Conservation (phyloP, 2,329 filamentous ascomycete species). For the Elsinoe batatas region DNA sequence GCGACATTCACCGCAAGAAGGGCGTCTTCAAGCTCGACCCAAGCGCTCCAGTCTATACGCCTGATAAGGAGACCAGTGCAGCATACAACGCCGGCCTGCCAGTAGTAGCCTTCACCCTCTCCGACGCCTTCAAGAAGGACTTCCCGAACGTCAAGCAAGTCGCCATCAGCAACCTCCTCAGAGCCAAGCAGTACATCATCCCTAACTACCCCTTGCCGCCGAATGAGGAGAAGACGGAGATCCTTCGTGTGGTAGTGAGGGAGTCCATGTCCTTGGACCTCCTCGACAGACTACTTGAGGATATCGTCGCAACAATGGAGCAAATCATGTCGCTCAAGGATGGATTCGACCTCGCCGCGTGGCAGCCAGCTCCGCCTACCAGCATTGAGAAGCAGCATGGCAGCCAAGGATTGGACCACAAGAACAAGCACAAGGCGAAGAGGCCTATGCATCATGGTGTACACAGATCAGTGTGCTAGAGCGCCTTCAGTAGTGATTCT, state of each 20-base stretch:
- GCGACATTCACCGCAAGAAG: constrained; percentile 51
- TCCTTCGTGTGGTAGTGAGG: constrained; percentile 56
- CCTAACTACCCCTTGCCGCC: constrained; percentile 61
- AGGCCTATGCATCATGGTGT: constrained; percentile 39
- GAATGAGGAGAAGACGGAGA: constrained; percentile 51
- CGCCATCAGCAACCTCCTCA: constrained; percentile 50
- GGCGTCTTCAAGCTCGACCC: constrained; percentile 35
- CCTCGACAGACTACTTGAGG: constrained; percentile 51
- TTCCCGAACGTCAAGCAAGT: constrained; percentile 57
- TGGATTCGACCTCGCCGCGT: constrained; percentile 41
- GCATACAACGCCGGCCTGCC: constrained; percentile 56
- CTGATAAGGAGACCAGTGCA: constrained; percentile 43
- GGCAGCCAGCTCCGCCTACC: constrained; percentile 32
- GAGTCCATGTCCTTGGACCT: constrained; percentile 61
- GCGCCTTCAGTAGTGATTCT: too few relatives aligned
- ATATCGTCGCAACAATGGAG: constrained; percentile 53
- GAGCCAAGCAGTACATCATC: constrained; percentile 61
- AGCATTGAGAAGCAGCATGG: constrained; percentile 36
- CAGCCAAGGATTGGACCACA: constrained; percentile 27
- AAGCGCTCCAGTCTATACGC: constrained; percentile 33
- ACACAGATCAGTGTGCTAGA: constrained; percentile 40
- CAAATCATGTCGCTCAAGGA: constrained; percentile 44
- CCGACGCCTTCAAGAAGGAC: constrained; percentile 49
- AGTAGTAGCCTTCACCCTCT: constrained; percentile 57
- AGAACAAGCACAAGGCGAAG: constrained; percentile 37